phyloP scores from a whole-genome alignment of 2,329 filamentous ascomycete species.

The Clonostachys solani region DNA sequence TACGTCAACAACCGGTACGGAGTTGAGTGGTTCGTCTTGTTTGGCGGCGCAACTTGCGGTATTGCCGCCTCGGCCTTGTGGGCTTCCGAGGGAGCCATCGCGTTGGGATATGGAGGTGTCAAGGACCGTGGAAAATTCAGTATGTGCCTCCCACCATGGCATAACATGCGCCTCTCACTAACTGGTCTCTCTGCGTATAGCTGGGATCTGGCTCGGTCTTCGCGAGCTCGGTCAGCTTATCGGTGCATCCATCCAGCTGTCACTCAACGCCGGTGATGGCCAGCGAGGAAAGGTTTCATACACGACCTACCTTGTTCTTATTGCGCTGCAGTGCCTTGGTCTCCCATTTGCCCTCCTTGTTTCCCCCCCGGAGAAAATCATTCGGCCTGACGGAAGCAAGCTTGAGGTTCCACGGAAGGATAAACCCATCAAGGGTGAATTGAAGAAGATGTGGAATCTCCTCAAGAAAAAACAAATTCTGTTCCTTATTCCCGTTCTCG shows the following conservation, averaged over 20 bases:
- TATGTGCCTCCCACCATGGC: conserved; percentile 3
- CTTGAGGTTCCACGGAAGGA: conserved; percentile 15
- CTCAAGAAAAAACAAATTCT: conserved; percentile 37
- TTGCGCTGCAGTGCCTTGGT: conserved; percentile 17
- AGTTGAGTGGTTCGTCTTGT: conserved; percentile 45
- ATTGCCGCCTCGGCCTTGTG: conserved; percentile 45
- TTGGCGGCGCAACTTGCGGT: conserved; percentile 44
- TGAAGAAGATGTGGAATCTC: conserved; percentile 28
- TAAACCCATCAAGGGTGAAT: conserved; percentile 27
- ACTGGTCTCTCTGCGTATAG: conserved; percentile 7
- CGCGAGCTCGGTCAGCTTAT: conserved; percentile 48
- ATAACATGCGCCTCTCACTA: neutral
- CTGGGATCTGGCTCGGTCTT: conserved; percentile 48
- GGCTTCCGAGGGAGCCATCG: conserved; percentile 46
- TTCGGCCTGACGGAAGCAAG: conserved; percentile 15
- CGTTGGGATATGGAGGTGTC: conserved; percentile 42
- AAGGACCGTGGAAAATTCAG: conserved; percentile 38
- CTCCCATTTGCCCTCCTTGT: conserved; percentile 16
- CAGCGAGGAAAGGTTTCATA: conserved; percentile 19
- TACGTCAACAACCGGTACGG: conserved; percentile 48
- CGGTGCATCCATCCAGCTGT: conserved; percentile 44
- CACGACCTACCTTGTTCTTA: conserved; percentile 18
- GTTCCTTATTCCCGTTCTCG: conserved; percentile 41
- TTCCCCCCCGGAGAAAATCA: conserved; percentile 17
- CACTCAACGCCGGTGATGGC: conserved; percentile 36